A percentile compares a stretch with the other conserved stretches of the same genome.
Conservation (phyloP, 495 filamentous ascomycete genomes). For the Penicillium canariense region DNA sequence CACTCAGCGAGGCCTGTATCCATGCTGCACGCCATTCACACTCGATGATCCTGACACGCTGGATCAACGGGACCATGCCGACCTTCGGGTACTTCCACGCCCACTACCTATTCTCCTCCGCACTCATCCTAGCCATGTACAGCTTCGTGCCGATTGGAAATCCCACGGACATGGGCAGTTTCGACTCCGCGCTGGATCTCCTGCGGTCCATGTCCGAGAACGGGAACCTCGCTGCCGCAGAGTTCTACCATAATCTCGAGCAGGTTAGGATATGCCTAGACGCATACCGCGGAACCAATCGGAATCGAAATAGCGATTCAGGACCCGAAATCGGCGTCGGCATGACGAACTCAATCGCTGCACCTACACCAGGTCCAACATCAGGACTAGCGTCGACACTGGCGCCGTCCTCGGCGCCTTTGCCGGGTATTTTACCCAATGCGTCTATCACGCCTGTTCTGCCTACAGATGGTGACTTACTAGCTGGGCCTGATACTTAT, state of each 20-base stretch:
- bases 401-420: not conserved
- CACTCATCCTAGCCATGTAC: conserved; percentile 43
- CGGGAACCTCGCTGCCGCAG: conserved; percentile 41
- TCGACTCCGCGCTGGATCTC: conserved; percentile 42
- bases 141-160: conserved; percentile 41
- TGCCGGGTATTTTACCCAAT: not conserved
- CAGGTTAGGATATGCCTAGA: conserved; percentile 38
- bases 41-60: conserved; percentile 42
- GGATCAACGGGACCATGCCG: conserved; percentile 45
- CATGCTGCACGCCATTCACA: conserved; percentile 45
- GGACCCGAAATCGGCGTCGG: not conserved
- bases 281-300: conserved; percentile 17
- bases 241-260: conserved; percentile 40
- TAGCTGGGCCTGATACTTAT: conserved; percentile 13
- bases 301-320: not conserved
- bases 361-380: not conserved
- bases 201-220: conserved; percentile 42
- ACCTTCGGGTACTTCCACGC: conserved; percentile 48
- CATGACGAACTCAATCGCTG: not conserved
- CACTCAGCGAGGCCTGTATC: conserved; percentile 46
- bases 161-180: conserved; percentile 33
- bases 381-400: not conserved
- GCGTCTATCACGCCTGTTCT: not conserved
- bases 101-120: conserved; percentile 47
- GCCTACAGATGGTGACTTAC: not conserved